These are phyloP conservation scores for Letharia lupina DNA, from an alignment of 495 filamentous ascomycete genomes.

Conservation along the genomic window DNA sequence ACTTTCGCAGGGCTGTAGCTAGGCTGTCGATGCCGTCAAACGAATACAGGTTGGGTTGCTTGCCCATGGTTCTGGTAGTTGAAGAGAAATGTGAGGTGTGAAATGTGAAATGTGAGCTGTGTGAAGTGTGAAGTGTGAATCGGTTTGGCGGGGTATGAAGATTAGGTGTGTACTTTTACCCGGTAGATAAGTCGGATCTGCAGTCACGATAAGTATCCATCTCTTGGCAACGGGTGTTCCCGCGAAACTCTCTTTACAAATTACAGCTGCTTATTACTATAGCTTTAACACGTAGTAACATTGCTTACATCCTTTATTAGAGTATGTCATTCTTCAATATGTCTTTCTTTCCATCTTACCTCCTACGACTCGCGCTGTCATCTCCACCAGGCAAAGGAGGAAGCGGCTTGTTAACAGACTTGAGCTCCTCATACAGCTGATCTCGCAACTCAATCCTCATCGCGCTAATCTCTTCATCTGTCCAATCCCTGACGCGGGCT, in stretches of 20 bases:
- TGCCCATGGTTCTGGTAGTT: constrained; percentile 48
- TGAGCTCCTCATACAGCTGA: constrained; percentile 7
- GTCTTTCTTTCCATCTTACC: background rate
- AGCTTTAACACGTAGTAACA: too few species aligned
- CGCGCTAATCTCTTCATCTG: constrained; percentile 9
- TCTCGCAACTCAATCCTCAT: constrained; percentile 4
- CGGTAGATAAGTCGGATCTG: background rate
- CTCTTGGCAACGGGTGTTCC: too few species aligned
- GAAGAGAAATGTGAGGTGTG: background rate
- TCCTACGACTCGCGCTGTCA: background rate
- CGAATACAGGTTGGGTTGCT: constrained; percentile 77
- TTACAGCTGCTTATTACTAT: too few species aligned
- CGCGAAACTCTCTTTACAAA: too few species aligned
- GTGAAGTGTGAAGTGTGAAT: background rate
- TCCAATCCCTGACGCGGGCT: background rate
- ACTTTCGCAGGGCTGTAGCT: constrained; percentile 64
- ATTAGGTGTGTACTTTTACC: background rate
- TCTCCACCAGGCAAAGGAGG: constrained; percentile 2
- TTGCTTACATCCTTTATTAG: too few species aligned
- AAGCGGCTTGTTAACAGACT: constrained; percentile 6
- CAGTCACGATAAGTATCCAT: too few species aligned
- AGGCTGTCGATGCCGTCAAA: constrained; percentile 61
- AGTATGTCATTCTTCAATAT: background rate
- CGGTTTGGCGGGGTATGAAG: background rate
- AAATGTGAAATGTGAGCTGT: background rate